Evolutionary conservation across 2,329 filamentous ascomycete species (phyloP), one percentile per base, ranked within the genome.

Genomic region (Clonostachys solani): DNA sequence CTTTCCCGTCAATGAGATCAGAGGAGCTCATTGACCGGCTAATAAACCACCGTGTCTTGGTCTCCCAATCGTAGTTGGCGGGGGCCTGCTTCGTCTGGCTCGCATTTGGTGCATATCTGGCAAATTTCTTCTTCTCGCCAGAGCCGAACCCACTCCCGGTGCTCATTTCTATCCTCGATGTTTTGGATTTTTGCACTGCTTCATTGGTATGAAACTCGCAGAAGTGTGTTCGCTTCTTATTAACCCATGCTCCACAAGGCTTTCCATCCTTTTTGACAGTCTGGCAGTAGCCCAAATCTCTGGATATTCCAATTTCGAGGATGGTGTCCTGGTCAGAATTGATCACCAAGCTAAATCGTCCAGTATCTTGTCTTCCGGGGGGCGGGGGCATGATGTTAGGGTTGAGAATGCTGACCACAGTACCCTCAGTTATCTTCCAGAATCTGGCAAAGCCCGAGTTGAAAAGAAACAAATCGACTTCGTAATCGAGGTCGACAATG

Each of bases 401-500:
- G 60, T 99, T 99, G 33, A 99, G 75, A 23, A 99, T 88, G 6
- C 92, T 94, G 47, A 99, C 75, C 2, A 97, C 79, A 0, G 92
- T 96, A n/a, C 94, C 94, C 3, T 89, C 81, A 0, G 84, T 84
- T n/a, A 97, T 73, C 61, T 95, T 95, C 86, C 92, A 97, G 71
- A 94, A 99, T 47, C 88, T 84, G 15, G 89, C 86, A 58, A 97
- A 96, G 7, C 90, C 95, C 0, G 86, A 84, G 57, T 89, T 88
- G 67, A 99, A 99, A 13, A 99, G 80, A 57, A 91, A 97, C 40
- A 97, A 78, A 53, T 97, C 92, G 12, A 99, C 66, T 56, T 96
- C 90, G 82, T 85, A 96, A 57, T 90, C 86, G 12, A 99, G 73
- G 64, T 99, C 92, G 1, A 89, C 90, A 4, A 99, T 75, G 3